Base-by-base conservation (phyloP, 768 basidiomycete species). In the Collybia nuda region DNA sequence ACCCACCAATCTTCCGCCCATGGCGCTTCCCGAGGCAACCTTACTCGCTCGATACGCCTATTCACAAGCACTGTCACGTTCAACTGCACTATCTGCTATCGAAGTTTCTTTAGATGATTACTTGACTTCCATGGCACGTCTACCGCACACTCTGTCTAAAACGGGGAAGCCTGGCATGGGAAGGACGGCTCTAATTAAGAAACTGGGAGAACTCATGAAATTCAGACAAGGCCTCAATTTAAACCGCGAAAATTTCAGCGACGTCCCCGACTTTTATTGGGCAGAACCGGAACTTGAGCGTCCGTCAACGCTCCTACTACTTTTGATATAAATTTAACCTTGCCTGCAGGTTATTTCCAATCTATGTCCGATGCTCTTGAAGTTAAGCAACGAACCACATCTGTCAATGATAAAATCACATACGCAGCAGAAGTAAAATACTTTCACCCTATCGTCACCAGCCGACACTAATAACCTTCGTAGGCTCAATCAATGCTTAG, bases 241-340 rank as follows among this genome's bases (percentile, higher is more conserved):
- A 46, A 93, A 90, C 59, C 76, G 88, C 40, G 88, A 93, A 63
- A 95, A 93, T 59, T 91, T 93, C 60, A 84, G 85, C 41, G 93
- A 95, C 60, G 84, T 86, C 0, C 92, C 90, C 0, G 90, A 97
- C 67, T 87, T 98, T 57, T 94, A 97, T 65, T 98, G 96, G 95
- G 79, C 88, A 15, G 92, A 97, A 62, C 92, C 94, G 0, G 89
- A 86, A 54, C 76, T 98, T 5, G 95, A 98, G 73, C 77, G 90
- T 85, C 53, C 28, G 81, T 52, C 5, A 15, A 39, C 8, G 42
- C 52, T n/a, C 38, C 24, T 23, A 24, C 32, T 40, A 3, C 6
- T 19, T 37, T 18, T 18, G n/a, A n/a, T n/a, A n/a, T 9, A 29
- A 28, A 35, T 44, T 42, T 55, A 18, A 44, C 23, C 18, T 26